phyloP scores from a whole-genome alignment of 129 eudicot genomes.

The Artemisia argyi region DNA sequence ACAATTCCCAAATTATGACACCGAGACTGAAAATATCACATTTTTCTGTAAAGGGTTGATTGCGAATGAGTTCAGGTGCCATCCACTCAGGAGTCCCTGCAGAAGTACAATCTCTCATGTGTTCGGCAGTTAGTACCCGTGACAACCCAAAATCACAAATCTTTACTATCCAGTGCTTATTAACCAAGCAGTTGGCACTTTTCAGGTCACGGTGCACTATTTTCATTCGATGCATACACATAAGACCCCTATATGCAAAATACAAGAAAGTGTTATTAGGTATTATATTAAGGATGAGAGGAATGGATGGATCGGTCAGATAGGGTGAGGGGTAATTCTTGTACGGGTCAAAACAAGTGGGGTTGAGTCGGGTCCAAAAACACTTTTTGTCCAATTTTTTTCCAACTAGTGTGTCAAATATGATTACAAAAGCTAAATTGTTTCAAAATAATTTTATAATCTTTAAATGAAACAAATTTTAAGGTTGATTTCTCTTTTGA shows the following conservation, averaged over 20 bases:
- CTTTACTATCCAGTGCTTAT: constrained; percentile 85
- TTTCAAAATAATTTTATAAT: no score
- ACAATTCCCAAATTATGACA: constrained; percentile 91
- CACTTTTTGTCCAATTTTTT: no score
- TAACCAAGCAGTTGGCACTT: constrained; percentile 90
- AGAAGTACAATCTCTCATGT: constrained; percentile 67
- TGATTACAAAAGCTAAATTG: no score
- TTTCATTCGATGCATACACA: constrained; percentile 90
- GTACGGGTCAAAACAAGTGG: neutral
- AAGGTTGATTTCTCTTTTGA: no score
- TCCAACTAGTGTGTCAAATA: no score
- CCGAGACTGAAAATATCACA: constrained; percentile 96
- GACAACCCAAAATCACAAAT: constrained; percentile 96
- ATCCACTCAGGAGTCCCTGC: constrained; percentile 99
- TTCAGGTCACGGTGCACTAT: constrained; percentile 87
- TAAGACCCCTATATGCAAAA: constrained; percentile 63
- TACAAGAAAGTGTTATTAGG: constrained; percentile 22
- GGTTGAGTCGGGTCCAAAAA: no score
- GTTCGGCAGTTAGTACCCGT: constrained; percentile 47
- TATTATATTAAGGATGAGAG: neutral
- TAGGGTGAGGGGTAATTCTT: no score
- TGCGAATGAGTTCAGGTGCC: constrained; percentile 97
- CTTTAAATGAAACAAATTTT: no score
- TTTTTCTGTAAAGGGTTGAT: constrained; percentile 89
- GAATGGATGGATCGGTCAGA: no score